A percentile compares a stretch with the other conserved stretches of the same genome.
These are phyloP conservation scores for Benincasa hispida DNA, from an alignment of 306 rosid genomes.

Conservation along the genomic window DNA sequence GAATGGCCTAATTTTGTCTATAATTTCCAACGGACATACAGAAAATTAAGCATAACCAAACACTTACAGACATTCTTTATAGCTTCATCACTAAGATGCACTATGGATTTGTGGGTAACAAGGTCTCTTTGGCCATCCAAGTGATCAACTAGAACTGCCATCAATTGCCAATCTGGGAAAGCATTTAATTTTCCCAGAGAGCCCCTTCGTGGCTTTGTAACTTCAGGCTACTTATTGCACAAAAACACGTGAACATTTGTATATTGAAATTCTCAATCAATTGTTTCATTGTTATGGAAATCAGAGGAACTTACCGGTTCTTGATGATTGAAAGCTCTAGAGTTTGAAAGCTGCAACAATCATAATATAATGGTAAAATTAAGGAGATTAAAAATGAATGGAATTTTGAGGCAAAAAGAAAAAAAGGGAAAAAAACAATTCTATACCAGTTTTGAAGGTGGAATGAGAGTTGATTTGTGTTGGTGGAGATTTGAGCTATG, in stretches of 20 bases:
- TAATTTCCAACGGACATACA: background rate
- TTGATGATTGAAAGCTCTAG: constrained; percentile 23
- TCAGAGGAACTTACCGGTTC: constrained; percentile 24
- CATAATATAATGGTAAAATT: background rate
- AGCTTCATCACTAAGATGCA: constrained; percentile 57
- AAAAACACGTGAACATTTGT: background rate
- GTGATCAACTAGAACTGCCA: constrained; percentile 46
- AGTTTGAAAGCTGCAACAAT: constrained; percentile 42
- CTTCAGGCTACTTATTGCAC: constrained; percentile 20
- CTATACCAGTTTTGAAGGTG: constrained; percentile 22
- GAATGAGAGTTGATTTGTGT: constrained; percentile 11
- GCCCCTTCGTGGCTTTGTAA: constrained; percentile 27
- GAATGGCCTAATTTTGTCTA: background rate
- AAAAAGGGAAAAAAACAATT: background rate
- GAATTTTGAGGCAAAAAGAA: background rate
- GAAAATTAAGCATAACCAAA: background rate
- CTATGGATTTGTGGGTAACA: constrained; percentile 29
- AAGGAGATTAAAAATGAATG: background rate
- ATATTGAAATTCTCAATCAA: background rate
- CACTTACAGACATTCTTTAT: constrained; percentile 78
- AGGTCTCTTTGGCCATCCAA: constrained; percentile 34
- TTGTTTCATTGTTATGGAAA: background rate
- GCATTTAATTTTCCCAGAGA: constrained; percentile 49
- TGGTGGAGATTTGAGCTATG: constrained; percentile 11
- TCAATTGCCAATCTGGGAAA: constrained; percentile 40